Percentiles rank a stretch among this genome's conserved stretches.
phyloP scores from a whole-genome alignment of 2,329 filamentous ascomycete species.

The Trichoderma endophyticum region DNA sequence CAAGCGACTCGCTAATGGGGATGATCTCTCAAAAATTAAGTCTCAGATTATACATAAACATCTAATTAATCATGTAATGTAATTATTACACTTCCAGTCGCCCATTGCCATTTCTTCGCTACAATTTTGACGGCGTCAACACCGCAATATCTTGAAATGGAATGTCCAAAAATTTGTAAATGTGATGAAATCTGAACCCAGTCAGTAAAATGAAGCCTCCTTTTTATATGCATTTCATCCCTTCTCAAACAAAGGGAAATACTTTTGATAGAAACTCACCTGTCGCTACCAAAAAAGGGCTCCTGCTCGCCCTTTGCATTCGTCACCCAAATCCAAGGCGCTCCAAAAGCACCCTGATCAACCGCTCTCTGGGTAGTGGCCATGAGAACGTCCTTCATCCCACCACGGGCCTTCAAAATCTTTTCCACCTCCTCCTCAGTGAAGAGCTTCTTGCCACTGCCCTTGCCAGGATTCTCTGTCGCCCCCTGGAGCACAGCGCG shows the following conservation, averaged over 20 bases:
- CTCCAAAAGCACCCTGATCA: conserved; percentile 68
- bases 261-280: conserved; percentile 34
- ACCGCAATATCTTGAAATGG: conserved; percentile 53
- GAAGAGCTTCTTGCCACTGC: conserved; percentile 40
- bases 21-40: neutral
- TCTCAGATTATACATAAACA: neutral
- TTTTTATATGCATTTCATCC: neutral
- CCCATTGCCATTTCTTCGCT: neutral
- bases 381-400: conserved; percentile 47
- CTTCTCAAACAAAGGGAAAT: neutral
- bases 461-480: conserved; percentile 25
- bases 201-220: neutral
- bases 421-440: conserved; percentile 47
- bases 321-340: conserved; percentile 70
- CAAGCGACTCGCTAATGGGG: neutral
- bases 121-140: conserved; percentile 37
- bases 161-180: conserved; percentile 64
- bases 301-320: conserved; percentile 57
- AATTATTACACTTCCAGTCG: neutral
- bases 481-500: conserved; percentile 34
- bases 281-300: conserved; percentile 75
- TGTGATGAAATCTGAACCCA: conserved; percentile 54
- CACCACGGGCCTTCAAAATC: conserved; percentile 53
- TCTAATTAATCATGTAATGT: neutral
- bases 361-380: conserved; percentile 59